phyloP scores from a whole-genome alignment of 805 yeast genomes.

The Candida palmyrensis region DNA sequence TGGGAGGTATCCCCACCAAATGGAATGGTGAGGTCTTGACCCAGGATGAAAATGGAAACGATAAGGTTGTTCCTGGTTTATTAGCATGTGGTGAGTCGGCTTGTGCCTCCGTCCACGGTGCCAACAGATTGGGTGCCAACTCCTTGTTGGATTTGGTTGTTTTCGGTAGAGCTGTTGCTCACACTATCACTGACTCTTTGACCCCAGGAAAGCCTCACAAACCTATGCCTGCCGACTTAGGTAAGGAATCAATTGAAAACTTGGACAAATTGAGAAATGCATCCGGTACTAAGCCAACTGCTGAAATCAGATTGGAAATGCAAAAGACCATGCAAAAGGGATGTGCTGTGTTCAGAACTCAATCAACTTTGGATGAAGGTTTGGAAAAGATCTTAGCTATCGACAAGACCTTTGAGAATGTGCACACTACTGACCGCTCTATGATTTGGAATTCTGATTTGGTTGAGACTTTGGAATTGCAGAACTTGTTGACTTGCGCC shows the following conservation, averaged over 20 bases:
- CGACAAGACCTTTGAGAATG: conserved; percentile 67
- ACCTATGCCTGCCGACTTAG: conserved; percentile 79
- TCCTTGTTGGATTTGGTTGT: conserved; percentile 94
- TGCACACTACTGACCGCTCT: conserved; percentile 89
- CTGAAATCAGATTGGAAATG: conserved; percentile 87
- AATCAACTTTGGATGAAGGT: conserved; percentile 88
- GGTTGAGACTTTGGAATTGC: conserved; percentile 93
- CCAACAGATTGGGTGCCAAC: conserved; percentile 98
- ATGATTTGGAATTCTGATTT: conserved; percentile 99
- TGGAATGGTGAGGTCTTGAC: conserved; percentile 94
- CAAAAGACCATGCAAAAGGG: conserved; percentile 95
- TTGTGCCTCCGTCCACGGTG: conserved; percentile 99
- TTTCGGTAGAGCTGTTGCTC: conserved; percentile 97
- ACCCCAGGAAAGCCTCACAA: conserved; percentile 86
- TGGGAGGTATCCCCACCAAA: conserved; percentile 99
- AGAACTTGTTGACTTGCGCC: conserved; percentile 95
- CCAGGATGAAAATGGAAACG: conserved; percentile 81
- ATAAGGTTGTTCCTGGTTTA: conserved; percentile 86
- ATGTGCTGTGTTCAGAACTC: conserved; percentile 94
- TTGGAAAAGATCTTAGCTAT: conserved; percentile 70
- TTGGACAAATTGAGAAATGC: conserved; percentile 86
- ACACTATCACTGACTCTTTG: conserved; percentile 78
- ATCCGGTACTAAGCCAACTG: conserved; percentile 74
- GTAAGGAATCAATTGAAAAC: conserved; percentile 85
- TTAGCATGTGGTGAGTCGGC: conserved; percentile 99